These are phyloP conservation scores for Phytophthora syringae DNA, from an alignment of 352 stramenopile species.

Conservation along the genomic window DNA sequence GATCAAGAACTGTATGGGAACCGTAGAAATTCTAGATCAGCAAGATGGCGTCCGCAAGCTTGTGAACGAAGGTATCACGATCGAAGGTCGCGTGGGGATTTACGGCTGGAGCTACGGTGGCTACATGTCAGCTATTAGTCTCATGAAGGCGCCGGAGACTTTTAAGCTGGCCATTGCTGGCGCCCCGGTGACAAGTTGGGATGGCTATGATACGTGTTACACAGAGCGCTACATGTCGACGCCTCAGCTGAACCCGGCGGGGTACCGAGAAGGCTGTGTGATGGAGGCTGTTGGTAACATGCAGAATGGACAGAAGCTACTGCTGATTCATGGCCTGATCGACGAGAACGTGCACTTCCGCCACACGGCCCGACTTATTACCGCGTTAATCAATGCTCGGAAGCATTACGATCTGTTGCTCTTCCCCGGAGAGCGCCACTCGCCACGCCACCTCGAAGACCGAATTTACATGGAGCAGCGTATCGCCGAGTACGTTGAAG, in stretches of 20 bases:
- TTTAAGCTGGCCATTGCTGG: conserved; percentile 96
- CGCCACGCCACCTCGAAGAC: conserved; percentile 91
- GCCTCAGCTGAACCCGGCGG: conserved; percentile 91
- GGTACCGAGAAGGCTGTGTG: conserved; percentile 91
- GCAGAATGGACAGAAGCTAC: conserved; percentile 86
- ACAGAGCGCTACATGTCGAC: conserved; percentile 98
- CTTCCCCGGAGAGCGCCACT: conserved; percentile 97
- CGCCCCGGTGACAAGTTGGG: conserved; percentile 97
- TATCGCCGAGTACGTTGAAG: conserved; percentile 89
- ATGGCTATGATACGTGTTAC: conserved; percentile 99
- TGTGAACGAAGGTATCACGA: conserved; percentile 86
- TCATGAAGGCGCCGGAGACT: conserved; percentile 95
- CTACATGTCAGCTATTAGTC: conserved; percentile 97
- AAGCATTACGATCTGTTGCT: conserved; percentile 97
- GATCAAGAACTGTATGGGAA: conserved; percentile 94
- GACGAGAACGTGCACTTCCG: conserved; percentile 99
- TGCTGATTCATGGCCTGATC: conserved; percentile 97
- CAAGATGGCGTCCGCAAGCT: conserved; percentile 84
- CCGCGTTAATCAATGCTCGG: conserved; percentile 92
- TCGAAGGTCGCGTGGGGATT: conserved; percentile 91
- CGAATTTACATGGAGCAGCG: conserved; percentile 96
- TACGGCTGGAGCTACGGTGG: conserved; percentile 99
- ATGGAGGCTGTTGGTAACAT: conserved; percentile 95
- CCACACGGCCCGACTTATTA: conserved; percentile 97
- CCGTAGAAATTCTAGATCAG: conserved; percentile 90